A percentile compares a stretch with the other conserved stretches of the same genome.
Conservation (phyloP, 306 rosid genomes). For the Prunus mongolica region DNA sequence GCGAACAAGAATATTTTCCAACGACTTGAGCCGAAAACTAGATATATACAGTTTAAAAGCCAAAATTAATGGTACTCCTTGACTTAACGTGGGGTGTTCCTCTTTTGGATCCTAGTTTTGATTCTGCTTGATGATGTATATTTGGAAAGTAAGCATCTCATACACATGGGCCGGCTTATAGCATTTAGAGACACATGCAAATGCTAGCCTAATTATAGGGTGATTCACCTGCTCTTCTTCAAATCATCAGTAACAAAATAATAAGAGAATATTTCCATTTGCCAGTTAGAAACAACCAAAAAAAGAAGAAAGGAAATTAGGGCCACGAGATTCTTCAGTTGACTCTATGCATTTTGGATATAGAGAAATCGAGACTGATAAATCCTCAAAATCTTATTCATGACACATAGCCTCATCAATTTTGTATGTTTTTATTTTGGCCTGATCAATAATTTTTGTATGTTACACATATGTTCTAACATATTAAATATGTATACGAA, state of each 20-base stretch:
- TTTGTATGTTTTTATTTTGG: background rate
- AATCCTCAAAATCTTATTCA: background rate
- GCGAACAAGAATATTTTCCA: too few species aligned
- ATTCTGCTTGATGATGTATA: too few species aligned
- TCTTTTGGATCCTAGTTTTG: too few species aligned
- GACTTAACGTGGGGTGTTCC: too few species aligned
- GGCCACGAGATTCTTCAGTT: background rate
- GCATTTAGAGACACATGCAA: too few species aligned
- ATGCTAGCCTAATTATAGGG: background rate
- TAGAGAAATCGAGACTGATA: background rate
- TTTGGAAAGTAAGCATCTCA: too few species aligned
- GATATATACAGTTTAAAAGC: too few species aligned
- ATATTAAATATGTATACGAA: background rate
- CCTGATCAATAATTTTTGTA: background rate
- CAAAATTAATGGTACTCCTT: too few species aligned
- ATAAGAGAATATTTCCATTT: background rate
- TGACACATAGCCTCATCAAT: background rate
- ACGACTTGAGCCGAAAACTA: too few species aligned
- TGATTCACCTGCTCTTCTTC: background rate
- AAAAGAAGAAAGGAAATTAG: background rate
- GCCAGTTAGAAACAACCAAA: background rate
- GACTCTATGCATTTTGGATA: background rate
- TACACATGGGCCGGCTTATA: too few species aligned
- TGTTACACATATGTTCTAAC: background rate
- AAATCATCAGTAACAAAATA: background rate